phyloP scores from a whole-genome alignment of 345 rosid genomes.

The Salix suchowensis region DNA sequence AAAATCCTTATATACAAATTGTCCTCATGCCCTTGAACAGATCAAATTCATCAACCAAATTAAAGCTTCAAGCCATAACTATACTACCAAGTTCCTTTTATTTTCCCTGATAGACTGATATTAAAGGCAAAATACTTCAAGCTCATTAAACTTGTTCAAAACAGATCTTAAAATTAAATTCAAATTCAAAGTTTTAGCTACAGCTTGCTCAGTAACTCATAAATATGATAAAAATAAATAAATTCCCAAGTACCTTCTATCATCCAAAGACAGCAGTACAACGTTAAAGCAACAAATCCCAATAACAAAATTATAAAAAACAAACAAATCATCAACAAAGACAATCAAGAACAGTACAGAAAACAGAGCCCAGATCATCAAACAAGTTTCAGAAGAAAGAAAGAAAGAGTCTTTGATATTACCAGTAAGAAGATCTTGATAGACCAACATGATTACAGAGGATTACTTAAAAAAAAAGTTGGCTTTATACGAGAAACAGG shows the following conservation, averaged over 20 bases:
- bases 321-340: background rate
- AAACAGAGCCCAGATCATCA: background rate
- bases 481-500: background rate
- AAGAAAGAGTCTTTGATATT: no score
- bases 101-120: background rate
- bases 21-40: no score
- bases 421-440: constrained; percentile 19
- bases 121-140: background rate
- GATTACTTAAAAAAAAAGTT: background rate
- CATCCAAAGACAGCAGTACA: background rate
- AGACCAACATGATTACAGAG: constrained; percentile 5
- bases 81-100: no score
- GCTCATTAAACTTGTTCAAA: background rate
- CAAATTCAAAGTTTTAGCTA: background rate
- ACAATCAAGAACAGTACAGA: no score
- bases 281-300: background rate
- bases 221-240: no score
- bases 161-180: background rate
- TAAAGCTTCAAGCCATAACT: no score
- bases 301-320: no score
- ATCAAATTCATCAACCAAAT: no score
- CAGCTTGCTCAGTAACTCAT: no score
- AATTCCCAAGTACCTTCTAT: background rate
- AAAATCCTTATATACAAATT: no score
- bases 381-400: background rate